Conservation (phyloP, 768 basidiomycete species). For the Cyclocybe cylindracea region DNA sequence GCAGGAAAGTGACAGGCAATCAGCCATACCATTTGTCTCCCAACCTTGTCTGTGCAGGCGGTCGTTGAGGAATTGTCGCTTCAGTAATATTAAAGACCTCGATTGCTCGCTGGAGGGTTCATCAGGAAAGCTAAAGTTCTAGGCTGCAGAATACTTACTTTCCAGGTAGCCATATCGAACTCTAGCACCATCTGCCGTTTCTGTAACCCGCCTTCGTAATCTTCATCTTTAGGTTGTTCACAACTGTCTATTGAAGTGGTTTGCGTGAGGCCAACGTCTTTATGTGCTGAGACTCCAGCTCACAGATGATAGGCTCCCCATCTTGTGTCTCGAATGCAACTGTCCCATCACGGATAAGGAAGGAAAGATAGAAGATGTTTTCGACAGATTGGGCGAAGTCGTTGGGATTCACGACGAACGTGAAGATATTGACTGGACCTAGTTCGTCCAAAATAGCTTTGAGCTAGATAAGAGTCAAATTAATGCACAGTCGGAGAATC, state of each 20-base stretch:
- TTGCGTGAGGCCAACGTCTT: background rate
- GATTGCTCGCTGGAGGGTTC: constrained; percentile 69
- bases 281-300: constrained; percentile 22
- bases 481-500: background rate
- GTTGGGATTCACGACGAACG: constrained; percentile 85
- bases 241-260: constrained; percentile 52
- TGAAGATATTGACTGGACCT: constrained; percentile 72
- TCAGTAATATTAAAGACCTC: constrained; percentile 81
- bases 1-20: constrained; percentile 4
- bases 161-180: constrained; percentile 89
- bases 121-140: background rate
- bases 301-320: constrained; percentile 78
- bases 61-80: constrained; percentile 75
- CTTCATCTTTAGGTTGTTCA: constrained; percentile 62
- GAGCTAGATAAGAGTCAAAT: constrained; percentile 43
- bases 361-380: constrained; percentile 94
- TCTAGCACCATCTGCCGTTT: constrained; percentile 90
- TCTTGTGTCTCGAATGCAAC: constrained; percentile 72
- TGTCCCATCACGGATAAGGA: constrained; percentile 85
- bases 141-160: constrained; percentile 47
- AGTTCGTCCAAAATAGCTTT: constrained; percentile 52
- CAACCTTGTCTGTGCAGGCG: constrained; percentile 52
- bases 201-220: constrained; percentile 61
- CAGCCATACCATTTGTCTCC: constrained; percentile 78
- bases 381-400: constrained; percentile 95